A percentile compares a stretch with the other conserved stretches of the same genome.
Conservation (phyloP, 257 asterid species). For the Ophiorrhiza pumila region DNA sequence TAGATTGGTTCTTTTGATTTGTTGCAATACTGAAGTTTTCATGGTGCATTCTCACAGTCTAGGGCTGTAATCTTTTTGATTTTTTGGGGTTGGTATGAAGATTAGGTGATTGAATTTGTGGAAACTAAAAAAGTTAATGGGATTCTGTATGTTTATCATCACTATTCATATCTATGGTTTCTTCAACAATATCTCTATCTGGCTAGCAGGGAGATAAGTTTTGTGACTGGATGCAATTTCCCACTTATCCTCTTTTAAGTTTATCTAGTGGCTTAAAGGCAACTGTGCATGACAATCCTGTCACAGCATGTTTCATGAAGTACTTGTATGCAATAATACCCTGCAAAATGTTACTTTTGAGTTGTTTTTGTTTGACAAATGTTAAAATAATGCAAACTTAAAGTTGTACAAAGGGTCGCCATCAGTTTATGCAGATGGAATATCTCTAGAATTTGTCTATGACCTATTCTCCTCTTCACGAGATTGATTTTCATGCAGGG, state of each 20-base stretch:
- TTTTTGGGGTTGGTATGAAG: not conserved
- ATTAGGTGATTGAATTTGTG: not conserved
- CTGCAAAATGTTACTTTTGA: no score
- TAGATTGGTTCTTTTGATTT: not conserved
- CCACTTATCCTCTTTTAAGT: not conserved
- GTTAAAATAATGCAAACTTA: not conserved
- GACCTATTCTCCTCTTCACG: not conserved
- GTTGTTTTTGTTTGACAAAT: not conserved
- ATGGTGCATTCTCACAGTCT: not conserved
- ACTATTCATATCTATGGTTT: not conserved
- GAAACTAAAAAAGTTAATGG: not conserved
- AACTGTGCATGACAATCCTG: not conserved
- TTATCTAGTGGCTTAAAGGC: not conserved
- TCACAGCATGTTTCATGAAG: not conserved
- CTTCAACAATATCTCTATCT: not conserved
- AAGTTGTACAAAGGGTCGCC: not conserved
- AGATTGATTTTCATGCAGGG: conserved; percentile 56
- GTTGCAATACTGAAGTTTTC: not conserved
- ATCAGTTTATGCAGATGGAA: not conserved
- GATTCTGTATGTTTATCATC: no score
- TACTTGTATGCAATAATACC: not conserved
- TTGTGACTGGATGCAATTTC: not conserved
- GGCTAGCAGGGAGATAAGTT: not conserved
- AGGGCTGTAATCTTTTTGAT: not conserved
- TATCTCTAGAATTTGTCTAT: not conserved